Conservation (phyloP, 768 basidiomycete genomes). For the Pseudohyphozyma bogoriensis region DNA sequence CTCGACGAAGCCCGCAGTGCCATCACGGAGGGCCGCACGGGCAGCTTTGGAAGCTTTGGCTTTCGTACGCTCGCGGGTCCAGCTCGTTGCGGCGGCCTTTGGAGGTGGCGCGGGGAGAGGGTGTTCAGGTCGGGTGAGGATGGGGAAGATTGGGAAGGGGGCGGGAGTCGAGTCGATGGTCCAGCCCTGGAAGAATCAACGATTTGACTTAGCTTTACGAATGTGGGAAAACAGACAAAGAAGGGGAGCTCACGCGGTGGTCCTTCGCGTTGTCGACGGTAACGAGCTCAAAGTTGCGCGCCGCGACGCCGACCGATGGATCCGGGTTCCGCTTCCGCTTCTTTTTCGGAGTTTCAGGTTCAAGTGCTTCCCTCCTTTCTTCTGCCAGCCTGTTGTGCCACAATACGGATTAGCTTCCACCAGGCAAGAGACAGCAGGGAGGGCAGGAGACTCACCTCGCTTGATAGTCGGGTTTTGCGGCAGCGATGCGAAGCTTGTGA, state of each 20-base stretch:
- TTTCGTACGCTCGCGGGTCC: conserved; percentile 13
- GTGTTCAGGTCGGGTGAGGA: conserved; percentile 21
- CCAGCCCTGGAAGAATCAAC: conserved; percentile 30
- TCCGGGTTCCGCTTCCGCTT: conserved; percentile 22
- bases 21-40: not conserved
- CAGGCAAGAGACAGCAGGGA: not conserved
- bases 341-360: not conserved
- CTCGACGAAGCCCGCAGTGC: not conserved
- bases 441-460: not conserved
- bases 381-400: not conserved
- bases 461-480: conserved; percentile 17
- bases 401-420: not conserved
- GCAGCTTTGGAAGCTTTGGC: conserved; percentile 15
- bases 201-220: not conserved
- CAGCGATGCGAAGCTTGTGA: conserved; percentile 23
- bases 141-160: conserved; percentile 14
- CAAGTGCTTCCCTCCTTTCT: conserved; percentile 9
- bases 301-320: conserved; percentile 4
- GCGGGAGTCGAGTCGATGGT: conserved; percentile 19
- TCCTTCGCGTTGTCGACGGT: conserved; percentile 15
- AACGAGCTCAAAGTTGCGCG: conserved; percentile 23
- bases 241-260: conserved; percentile 9
- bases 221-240: not conserved
- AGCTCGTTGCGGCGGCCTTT: conserved; percentile 16
- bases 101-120: conserved; percentile 10